phyloP scores from a whole-genome alignment of 2,329 filamentous ascomycete species.

The Colletotrichum sp. region DNA sequence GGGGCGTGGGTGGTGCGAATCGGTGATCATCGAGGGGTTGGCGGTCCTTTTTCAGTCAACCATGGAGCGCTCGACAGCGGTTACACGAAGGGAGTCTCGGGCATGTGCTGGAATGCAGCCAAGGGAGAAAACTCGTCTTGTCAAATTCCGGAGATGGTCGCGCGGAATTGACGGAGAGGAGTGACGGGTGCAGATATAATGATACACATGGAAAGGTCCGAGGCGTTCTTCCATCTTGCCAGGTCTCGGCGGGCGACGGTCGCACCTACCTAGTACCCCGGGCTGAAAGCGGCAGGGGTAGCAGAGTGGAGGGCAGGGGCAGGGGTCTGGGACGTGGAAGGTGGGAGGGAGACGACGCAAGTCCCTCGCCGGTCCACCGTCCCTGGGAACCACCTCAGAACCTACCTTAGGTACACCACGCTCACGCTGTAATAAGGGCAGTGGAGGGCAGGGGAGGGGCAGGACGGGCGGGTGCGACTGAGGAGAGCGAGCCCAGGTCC shows the following conservation, averaged over 20 bases:
- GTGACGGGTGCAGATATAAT: neutral
- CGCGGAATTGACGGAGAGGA: neutral
- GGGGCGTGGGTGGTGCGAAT: neutral
- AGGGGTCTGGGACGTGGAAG: neutral
- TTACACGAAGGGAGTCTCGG: slow-evolving; percentile 4
- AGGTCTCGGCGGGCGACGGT: slow-evolving; percentile 1
- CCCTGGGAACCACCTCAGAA: neutral
- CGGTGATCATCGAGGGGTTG: neutral
- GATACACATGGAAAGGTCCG: neutral
- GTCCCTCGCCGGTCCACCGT: neutral
- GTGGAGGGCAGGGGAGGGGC: neutral
- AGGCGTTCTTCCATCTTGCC: neutral
- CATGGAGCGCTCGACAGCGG: neutral
- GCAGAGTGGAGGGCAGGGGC: neutral
- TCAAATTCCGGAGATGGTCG: neutral
- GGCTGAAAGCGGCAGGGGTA: slow-evolving; percentile 15
- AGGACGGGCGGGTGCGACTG: neutral
- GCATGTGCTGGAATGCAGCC: slow-evolving; percentile 5
- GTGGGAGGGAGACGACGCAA: neutral
- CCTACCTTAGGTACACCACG: neutral
- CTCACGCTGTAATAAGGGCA: neutral
- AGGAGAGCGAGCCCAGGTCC: neutral
- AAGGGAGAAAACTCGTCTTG: slow-evolving; percentile 9
- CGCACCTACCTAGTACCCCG: slow-evolving; percentile 6
- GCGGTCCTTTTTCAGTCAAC: slow-evolving; percentile 16